phyloP scores from a whole-genome alignment of 2,329 filamentous ascomycete species.

The Pseudogymnoascus sp. region DNA sequence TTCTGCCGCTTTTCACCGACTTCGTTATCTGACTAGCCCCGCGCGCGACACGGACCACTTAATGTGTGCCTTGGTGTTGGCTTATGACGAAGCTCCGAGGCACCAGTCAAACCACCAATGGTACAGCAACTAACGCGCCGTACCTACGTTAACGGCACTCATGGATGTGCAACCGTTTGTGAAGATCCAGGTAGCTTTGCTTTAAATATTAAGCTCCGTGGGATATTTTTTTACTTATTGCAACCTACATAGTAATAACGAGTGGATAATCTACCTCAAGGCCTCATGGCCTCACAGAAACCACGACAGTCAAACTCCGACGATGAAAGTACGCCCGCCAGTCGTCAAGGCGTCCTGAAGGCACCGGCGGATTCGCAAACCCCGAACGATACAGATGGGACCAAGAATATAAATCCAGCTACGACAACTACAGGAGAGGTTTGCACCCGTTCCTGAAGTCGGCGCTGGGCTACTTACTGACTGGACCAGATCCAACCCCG shows the following conservation, averaged over 20 bases:
- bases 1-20: slow-evolving; percentile 5
- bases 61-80: background rate
- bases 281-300: slow-evolving; percentile 4
- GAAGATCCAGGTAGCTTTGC: background rate
- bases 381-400: background rate
- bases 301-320: slow-evolving; percentile 4
- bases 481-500: background rate
- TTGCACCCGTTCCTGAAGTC: background rate
- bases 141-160: background rate
- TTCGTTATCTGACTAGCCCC: slow-evolving; percentile 8
- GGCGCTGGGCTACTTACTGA: background rate
- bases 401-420: background rate
- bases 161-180: background rate
- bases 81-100: slow-evolving; percentile 6
- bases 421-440: background rate
- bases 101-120: slow-evolving; percentile 2
- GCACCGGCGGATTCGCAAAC: background rate
- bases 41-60: background rate
- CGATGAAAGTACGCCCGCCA: background rate
- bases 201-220: background rate
- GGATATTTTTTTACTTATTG: background rate
- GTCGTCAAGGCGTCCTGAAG: background rate
- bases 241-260: background rate
- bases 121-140: slow-evolving; percentile 2
- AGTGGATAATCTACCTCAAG: slow-evolving; percentile 5